Base-by-base conservation (phyloP, 108 stramenopile genomes). In the Epithemia pelagica region DNA sequence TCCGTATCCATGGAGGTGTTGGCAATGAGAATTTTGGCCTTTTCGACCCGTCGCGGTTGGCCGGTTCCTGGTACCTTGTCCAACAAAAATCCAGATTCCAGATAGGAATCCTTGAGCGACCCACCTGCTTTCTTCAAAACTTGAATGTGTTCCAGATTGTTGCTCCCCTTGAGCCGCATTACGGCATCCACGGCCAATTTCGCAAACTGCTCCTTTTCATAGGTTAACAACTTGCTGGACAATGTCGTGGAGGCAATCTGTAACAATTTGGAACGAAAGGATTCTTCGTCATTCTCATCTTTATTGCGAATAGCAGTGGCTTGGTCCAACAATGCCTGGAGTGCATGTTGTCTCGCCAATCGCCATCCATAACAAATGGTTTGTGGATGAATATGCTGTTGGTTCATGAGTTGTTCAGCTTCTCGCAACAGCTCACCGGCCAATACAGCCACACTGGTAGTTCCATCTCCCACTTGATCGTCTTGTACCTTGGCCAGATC, bases 1-100 rank as follows among this genome's bases (percentile, higher is more conserved):
- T 99, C 99, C 2, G 99, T 97, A 69, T 99, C 99, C 99, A 99
- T 99, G 58, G 88, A 76, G 2, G 99, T 99, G 82, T 99, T 99
- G 66, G 96, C 99, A 29, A 99, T 69, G 59, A 99, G 73, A 70
- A 99, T 97, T 76, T 97, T 97, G 65, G 96, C 97, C 66, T 97
- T 96, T 74, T 97, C 96, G 52, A 99, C 67, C 30, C 94, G 78
- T 52, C 88, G 84, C 31, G 98, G 98, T 79, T 97, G 96, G 5
- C 99, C 99, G 27, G 97, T 91, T 19, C 98, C 97, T 60, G 98
- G 93, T 51, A 85, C 82, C 72, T 98, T 98, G 70, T 99, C 92
- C 71, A 98, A 65, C 61, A 99, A 74, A 67, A 99, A 99, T 66
- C 99, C 99, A 54, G 96, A 92, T 65, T 98, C 99, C 61, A 99